phyloP scores from a whole-genome alignment of 2,329 filamentous ascomycete genomes.

The Colletotrichum noveboracense region DNA sequence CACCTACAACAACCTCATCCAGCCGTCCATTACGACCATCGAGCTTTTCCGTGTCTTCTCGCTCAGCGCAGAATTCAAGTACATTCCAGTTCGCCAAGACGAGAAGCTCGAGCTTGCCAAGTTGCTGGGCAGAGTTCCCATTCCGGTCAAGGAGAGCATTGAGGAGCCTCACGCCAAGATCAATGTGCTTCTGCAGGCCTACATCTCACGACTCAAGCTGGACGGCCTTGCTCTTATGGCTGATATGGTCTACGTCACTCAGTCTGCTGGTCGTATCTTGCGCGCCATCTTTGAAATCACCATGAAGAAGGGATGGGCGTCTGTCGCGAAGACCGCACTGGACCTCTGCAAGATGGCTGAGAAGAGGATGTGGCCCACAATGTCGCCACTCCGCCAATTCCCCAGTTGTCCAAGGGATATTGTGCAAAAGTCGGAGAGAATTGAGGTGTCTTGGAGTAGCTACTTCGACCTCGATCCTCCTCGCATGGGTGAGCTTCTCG shows the following conservation, averaged over 20 bases:
- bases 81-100: constrained; percentile 95
- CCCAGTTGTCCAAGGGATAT: constrained; percentile 82
- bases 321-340: constrained; percentile 88
- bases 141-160: constrained; percentile 96
- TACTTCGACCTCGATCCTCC: constrained; percentile 98
- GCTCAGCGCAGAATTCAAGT: constrained; percentile 97
- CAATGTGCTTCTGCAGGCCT: constrained; percentile 95
- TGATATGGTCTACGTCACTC: constrained; percentile 97
- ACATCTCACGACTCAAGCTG: constrained; percentile 91
- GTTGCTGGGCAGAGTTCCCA: constrained; percentile 85
- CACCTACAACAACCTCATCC: constrained; percentile 94
- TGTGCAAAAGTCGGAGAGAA: constrained; percentile 89
- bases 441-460: constrained; percentile 90
- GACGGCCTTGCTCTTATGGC: constrained; percentile 97
- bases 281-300: constrained; percentile 96
- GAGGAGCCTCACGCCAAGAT: constrained; percentile 98
- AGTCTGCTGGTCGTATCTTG: constrained; percentile 94
- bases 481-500: constrained; percentile 92
- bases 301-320: constrained; percentile 95
- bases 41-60: constrained; percentile 97
- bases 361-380: constrained; percentile 99
- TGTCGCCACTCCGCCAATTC: constrained; percentile 95
- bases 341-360: constrained; percentile 99
- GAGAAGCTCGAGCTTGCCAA: constrained; percentile 97
- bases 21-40: constrained; percentile 90